phyloP scores from a whole-genome alignment of 441 rosid genomes.

The Lepidium campestre region DNA sequence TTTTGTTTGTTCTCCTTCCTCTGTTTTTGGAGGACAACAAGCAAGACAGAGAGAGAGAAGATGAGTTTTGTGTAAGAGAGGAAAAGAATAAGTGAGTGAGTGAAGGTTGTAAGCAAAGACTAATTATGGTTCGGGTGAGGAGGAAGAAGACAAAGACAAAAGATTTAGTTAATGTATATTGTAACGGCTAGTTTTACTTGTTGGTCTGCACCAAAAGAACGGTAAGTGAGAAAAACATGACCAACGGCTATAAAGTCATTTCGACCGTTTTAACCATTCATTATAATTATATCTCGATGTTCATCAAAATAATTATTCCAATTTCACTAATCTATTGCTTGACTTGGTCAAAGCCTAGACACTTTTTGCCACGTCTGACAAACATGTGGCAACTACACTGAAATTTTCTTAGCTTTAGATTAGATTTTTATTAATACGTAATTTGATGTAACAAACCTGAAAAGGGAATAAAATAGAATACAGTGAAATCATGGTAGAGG shows the following conservation, averaged over 20 bases:
- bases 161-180: slow-evolving; percentile 15
- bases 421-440: neutral
- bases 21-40: slow-evolving; percentile 4
- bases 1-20: slow-evolving; percentile 21
- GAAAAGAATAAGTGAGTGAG: slow-evolving; percentile 12
- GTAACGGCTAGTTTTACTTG: slow-evolving; percentile 29
- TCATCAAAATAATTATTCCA: neutral
- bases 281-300: neutral
- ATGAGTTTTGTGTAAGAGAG: slow-evolving; percentile 10
- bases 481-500: neutral
- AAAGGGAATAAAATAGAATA: neutral
- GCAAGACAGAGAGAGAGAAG: slow-evolving; percentile 12
- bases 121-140: slow-evolving; percentile 17
- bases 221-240: slow-evolving; percentile 17
- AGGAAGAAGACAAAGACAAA: slow-evolving; percentile 26
- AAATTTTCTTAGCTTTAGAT: neutral
- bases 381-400: neutral
- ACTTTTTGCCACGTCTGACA: slow-evolving; percentile 5
- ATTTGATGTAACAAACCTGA: neutral
- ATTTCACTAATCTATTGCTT: neutral
- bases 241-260: slow-evolving; percentile 27
- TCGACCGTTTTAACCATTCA: slow-evolving; percentile 19
- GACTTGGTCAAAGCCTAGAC: neutral
- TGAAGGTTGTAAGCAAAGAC: slow-evolving; percentile 6
- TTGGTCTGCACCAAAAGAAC: slow-evolving; percentile 7